Conservation (phyloP, 495 filamentous ascomycete genomes). For the Penicillium simplicissimum region DNA sequence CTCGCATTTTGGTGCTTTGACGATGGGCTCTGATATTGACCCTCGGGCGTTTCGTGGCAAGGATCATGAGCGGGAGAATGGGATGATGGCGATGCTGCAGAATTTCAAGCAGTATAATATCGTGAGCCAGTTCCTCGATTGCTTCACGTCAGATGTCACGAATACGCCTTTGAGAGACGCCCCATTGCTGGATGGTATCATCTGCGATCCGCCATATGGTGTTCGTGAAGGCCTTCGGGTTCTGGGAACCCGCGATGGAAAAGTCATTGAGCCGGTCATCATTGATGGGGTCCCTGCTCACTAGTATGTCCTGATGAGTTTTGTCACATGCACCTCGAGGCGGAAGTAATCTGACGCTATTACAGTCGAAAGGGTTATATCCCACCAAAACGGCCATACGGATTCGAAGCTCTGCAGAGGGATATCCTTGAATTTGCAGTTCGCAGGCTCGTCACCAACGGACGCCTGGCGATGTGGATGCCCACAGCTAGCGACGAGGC, state of each 20-base stretch:
- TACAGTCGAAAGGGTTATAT: constrained; percentile 73
- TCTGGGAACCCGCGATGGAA: constrained; percentile 72
- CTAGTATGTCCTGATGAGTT: constrained; percentile 50
- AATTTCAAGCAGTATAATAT: constrained; percentile 89
- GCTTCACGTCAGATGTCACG: constrained; percentile 84
- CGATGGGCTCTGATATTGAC: constrained; percentile 89
- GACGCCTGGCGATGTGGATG: constrained; percentile 94
- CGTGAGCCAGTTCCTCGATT: constrained; percentile 62
- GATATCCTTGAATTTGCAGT: constrained; percentile 85
- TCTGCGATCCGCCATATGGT: constrained; percentile 99
- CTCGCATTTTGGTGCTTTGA: constrained; percentile 82
- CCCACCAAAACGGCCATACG: constrained; percentile 87
- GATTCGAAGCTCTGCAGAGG: constrained; percentile 83
- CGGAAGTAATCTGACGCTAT: constrained; percentile 11
- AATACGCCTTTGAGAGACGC: constrained; percentile 71
- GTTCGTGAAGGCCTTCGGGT: constrained; percentile 90
- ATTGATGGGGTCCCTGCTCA: constrained; percentile 71
- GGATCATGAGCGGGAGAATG: constrained; percentile 43
- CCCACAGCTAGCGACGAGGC: constrained; percentile 82
- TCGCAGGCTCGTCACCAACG: constrained; percentile 74
- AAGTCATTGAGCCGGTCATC: constrained; percentile 58
- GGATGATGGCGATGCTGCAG: constrained; percentile 55
- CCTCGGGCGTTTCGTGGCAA: constrained; percentile 80
- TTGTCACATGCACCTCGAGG: not conserved
- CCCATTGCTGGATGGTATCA: constrained; percentile 76